A percentile compares a stretch with the other conserved stretches of the same genome.
These are phyloP conservation scores for Euptelea pleiosperma DNA, from an alignment of 164 flowering plant species.

Conservation along the genomic window DNA sequence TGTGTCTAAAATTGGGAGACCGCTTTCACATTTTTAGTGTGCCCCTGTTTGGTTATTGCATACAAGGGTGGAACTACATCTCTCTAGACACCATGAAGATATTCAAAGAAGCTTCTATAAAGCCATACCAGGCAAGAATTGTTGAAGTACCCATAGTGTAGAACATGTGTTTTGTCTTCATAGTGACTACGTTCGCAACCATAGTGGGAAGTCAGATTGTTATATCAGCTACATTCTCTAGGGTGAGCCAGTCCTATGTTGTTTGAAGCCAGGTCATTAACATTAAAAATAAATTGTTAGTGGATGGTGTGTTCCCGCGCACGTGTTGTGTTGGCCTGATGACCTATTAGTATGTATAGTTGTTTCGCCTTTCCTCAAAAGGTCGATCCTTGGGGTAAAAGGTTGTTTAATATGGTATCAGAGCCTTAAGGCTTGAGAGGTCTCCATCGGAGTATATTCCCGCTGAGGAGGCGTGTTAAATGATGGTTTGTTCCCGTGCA, in stretches of 20 bases:
- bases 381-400: too few relatives aligned
- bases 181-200: conserved; percentile 63
- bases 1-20: conserved; percentile 30
- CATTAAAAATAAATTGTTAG: too few relatives aligned
- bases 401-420: too few relatives aligned
- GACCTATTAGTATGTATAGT: too few relatives aligned
- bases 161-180: conserved; percentile 57
- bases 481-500: too few relatives aligned
- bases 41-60: conserved; percentile 63
- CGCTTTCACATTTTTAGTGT: conserved; percentile 65
- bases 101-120: conserved; percentile 60
- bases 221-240: conserved; percentile 72
- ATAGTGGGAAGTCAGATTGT: conserved; percentile 74
- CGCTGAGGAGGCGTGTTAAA: too few relatives aligned
- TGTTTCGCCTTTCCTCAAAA: too few relatives aligned
- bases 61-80: conserved; percentile 74
- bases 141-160: conserved; percentile 19
- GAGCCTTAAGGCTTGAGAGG: too few relatives aligned
- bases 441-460: too few relatives aligned
- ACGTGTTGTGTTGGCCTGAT: too few relatives aligned
- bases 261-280: too few relatives aligned
- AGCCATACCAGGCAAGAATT: conserved; percentile 62
- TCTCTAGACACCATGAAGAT: conserved; percentile 57
- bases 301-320: too few relatives aligned
- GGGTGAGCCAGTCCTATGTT: conserved; percentile 64